Percentiles rank a stretch among this genome's conserved stretches.
phyloP scores from a whole-genome alignment of 2,329 filamentous ascomycete genomes.

The Pseudocercospora fijiensis region DNA sequence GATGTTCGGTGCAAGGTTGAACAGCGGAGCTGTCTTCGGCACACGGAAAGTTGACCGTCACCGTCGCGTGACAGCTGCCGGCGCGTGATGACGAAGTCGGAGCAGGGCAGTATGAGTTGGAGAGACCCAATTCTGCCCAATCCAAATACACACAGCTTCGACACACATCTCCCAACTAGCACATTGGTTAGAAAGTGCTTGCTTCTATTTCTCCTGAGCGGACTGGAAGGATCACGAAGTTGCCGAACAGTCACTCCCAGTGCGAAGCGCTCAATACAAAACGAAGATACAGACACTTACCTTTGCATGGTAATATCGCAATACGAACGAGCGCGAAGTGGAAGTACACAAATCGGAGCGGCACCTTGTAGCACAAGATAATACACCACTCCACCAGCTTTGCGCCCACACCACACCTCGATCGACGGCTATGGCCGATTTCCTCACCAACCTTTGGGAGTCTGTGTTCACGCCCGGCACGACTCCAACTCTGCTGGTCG shows the following conservation, averaged over 20 bases:
- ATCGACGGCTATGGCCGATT: slow-evolving; percentile 43
- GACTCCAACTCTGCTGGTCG: slow-evolving; percentile 81
- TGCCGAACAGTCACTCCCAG: background rate
- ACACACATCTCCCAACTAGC: background rate
- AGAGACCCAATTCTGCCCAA: background rate
- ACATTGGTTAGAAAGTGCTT: background rate
- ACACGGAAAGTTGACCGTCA: background rate
- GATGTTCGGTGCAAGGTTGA: background rate
- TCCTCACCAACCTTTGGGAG: slow-evolving; percentile 77
- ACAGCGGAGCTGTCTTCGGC: background rate
- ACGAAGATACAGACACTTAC: background rate
- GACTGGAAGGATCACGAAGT: background rate
- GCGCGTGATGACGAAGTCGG: slow-evolving; percentile 1
- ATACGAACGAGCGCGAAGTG: background rate
- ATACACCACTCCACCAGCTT: background rate
- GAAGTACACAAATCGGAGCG: background rate
- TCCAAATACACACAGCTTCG: background rate
- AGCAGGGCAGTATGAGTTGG: background rate
- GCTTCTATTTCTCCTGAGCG: background rate
- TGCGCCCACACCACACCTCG: background rate
- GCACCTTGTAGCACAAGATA: background rate
- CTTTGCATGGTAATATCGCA: background rate
- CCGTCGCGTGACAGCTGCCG: background rate
- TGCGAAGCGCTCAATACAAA: background rate
- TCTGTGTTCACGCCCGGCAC: slow-evolving; percentile 92